Evolutionary conservation across 1,284 basidiomycete genomes (phyloP).

Genomic region (Ceratobasidium sp.): DNA sequence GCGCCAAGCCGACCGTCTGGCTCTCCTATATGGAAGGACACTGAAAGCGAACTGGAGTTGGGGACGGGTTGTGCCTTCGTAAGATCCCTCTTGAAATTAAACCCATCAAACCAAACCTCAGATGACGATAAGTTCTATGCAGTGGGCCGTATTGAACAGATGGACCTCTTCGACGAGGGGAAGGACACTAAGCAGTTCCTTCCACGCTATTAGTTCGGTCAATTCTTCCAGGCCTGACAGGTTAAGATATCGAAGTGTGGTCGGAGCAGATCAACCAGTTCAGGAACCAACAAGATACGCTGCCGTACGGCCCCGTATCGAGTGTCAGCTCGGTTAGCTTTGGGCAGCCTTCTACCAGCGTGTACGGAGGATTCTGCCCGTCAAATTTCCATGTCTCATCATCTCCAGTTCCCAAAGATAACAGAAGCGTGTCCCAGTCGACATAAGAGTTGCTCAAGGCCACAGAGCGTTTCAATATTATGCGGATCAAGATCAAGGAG

Average conservation of each 20-base stretch:
- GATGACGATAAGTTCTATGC: not conserved
- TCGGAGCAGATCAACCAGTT: not conserved
- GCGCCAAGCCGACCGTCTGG: too few species aligned
- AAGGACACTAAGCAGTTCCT: not conserved
- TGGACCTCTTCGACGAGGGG: not conserved
- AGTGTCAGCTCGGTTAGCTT: not conserved
- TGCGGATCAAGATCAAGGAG: not conserved
- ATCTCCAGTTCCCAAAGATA: not conserved
- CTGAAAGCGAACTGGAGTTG: not conserved
- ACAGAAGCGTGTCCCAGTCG: not conserved
- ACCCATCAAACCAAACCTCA: not conserved
- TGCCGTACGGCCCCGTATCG: not conserved
- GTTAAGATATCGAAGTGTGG: conserved; percentile 7
- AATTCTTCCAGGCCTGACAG: not conserved
- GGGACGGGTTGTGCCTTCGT: not conserved
- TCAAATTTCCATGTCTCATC: conserved; percentile 1
- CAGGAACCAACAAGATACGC: not conserved
- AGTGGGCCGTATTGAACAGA: not conserved
- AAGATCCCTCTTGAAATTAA: not conserved
- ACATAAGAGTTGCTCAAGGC: not conserved
- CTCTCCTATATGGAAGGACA: too few species aligned
- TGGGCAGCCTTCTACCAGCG: not conserved
- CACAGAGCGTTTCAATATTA: not conserved
- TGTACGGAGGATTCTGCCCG: not conserved
- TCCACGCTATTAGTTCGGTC: not conserved